phyloP scores from a whole-genome alignment of 2,329 filamentous ascomycete genomes.

The Juglanconis juglandina region DNA sequence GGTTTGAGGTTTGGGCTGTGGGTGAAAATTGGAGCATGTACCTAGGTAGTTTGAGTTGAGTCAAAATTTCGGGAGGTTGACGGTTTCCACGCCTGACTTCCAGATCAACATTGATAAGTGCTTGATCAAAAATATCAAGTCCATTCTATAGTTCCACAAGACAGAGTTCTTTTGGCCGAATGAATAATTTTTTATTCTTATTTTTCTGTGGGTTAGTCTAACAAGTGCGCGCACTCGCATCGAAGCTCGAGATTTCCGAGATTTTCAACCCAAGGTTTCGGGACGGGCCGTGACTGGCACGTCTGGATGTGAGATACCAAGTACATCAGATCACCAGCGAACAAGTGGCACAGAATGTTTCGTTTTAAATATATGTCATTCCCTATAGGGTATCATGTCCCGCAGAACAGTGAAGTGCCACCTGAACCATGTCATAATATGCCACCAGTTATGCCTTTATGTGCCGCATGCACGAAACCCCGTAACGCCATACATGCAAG shows the following conservation, averaged over 20 bases:
- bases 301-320: not conserved
- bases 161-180: no score
- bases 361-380: not conserved
- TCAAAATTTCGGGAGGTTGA: not conserved
- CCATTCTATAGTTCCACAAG: not conserved
- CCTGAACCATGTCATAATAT: constrained; percentile 7
- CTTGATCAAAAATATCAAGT: not conserved
- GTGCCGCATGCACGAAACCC: not conserved
- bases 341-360: not conserved
- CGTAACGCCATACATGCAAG: constrained; percentile 17
- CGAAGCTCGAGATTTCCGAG: not conserved
- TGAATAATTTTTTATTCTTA: not conserved
- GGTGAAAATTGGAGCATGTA: not conserved
- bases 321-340: not conserved
- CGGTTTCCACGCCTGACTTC: no score
- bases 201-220: not conserved
- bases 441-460: not conserved
- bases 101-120: no score
- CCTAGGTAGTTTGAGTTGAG: not conserved
- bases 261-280: not conserved
- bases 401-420: constrained; percentile 10
- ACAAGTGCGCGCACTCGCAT: not conserved
- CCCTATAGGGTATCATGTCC: constrained; percentile 16
- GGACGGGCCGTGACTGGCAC: not conserved
- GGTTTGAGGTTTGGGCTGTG: not conserved